These are phyloP conservation scores for Somion occarium DNA, from an alignment of 1,284 basidiomycete species.

Conservation along the genomic window DNA sequence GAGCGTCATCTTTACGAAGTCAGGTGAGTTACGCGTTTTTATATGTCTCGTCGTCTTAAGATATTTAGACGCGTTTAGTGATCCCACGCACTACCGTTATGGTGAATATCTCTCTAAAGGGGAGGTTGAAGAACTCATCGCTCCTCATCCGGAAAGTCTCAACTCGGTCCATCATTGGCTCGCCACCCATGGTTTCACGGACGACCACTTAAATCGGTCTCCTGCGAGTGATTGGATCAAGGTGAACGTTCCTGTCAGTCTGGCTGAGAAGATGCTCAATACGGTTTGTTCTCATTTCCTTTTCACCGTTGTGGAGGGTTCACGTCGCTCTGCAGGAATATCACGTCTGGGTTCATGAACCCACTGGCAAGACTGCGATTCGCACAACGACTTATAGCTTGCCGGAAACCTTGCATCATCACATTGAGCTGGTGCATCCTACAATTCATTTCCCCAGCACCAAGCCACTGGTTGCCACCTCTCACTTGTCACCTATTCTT, in stretches of 20 bases:
- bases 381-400: slow-evolving; percentile 71
- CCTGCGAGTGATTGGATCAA: slow-evolving; percentile 68
- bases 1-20: slow-evolving; percentile 64
- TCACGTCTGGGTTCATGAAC: slow-evolving; percentile 47
- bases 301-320: background rate
- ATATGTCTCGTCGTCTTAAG: background rate
- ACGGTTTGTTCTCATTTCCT: slow-evolving; percentile 41
- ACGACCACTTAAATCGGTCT: slow-evolving; percentile 44
- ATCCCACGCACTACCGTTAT: slow-evolving; percentile 55
- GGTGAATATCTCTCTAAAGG: slow-evolving; percentile 64
- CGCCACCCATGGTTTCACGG: slow-evolving; percentile 46
- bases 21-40: slow-evolving; percentile 35
- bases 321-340: slow-evolving; percentile 3
- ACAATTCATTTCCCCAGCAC: slow-evolving; percentile 63
- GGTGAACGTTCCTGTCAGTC: slow-evolving; percentile 49
- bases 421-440: slow-evolving; percentile 70
- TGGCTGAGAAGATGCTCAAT: slow-evolving; percentile 65
- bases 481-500: background rate
- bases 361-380: slow-evolving; percentile 48
- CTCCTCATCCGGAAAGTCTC: slow-evolving; percentile 51
- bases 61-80: no score
- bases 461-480: background rate
- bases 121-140: slow-evolving; percentile 55
- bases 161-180: slow-evolving; percentile 60
- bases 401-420: slow-evolving; percentile 53